A percentile compares a stretch with the other conserved stretches of the same genome.
These are phyloP conservation scores for Paecilomyces sp. DNA, from an alignment of 2,329 filamentous ascomycete genomes.

Conservation along the genomic window DNA sequence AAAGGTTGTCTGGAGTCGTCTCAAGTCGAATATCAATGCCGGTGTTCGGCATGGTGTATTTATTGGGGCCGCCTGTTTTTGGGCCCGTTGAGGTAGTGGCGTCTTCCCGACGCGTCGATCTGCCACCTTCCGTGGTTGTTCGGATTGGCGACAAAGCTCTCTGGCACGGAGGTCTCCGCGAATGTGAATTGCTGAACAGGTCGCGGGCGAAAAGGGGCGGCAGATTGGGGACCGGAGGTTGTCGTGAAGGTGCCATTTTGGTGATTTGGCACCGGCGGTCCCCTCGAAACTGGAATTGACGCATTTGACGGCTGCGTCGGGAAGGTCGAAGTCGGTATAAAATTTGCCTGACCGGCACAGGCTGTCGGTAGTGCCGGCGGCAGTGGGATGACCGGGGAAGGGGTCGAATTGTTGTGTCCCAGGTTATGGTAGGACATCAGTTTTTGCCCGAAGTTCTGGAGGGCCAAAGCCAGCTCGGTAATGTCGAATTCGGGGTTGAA, in stretches of 20 bases:
- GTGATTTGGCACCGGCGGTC: not conserved
- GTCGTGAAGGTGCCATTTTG: not conserved
- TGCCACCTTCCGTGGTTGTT: slow-evolving; percentile 16
- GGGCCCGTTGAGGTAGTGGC: slow-evolving; percentile 13
- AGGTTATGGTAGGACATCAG: not conserved
- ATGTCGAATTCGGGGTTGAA: not conserved
- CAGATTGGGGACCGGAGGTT: not conserved
- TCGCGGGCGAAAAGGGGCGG: not conserved
- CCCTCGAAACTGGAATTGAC: not conserved
- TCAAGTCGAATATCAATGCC: not conserved
- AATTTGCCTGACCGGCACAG: not conserved
- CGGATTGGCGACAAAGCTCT: slow-evolving; percentile 15
- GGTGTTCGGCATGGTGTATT: not conserved
- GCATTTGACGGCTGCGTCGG: not conserved
- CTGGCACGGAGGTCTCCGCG: slow-evolving; percentile 8
- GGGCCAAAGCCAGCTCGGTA: not conserved
- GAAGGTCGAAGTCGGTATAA: not conserved
- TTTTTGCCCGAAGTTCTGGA: not conserved
- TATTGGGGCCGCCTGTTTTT: slow-evolving; percentile 3
- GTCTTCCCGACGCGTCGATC: slow-evolving; percentile 6
- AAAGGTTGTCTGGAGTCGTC: not conserved
- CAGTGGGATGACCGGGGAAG: not conserved
- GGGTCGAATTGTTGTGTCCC: not conserved
- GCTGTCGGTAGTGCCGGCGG: not conserved
- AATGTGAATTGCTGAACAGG: slow-evolving; percentile 7